Percentiles rank a stretch among this genome's conserved stretches.
phyloP scores from a whole-genome alignment of 2,329 filamentous ascomycete genomes.

The Alternaria longipes region DNA sequence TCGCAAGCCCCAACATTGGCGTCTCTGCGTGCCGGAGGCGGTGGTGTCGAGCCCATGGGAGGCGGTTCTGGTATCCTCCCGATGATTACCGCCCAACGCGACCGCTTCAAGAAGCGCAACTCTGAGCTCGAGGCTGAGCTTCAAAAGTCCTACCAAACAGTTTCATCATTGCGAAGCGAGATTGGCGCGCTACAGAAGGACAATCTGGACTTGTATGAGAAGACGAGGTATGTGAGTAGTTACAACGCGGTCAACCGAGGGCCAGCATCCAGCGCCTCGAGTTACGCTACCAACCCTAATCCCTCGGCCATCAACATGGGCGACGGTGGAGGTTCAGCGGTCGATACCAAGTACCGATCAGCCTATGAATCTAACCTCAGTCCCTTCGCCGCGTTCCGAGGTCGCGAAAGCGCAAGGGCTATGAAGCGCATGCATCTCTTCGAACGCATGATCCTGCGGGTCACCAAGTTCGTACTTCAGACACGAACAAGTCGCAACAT shows the following conservation, averaged over 20 bases:
- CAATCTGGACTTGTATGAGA: constrained; percentile 95
- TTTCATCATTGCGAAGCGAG: constrained; percentile 89
- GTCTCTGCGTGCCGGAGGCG: constrained; percentile 63
- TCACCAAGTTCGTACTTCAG: constrained; percentile 89
- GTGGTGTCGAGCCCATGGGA: constrained; percentile 70
- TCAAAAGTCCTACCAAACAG: constrained; percentile 80
- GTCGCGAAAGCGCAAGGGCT: constrained; percentile 88
- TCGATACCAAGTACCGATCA: constrained; percentile 80
- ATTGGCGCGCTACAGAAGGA: constrained; percentile 93
- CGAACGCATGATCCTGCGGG: constrained; percentile 87
- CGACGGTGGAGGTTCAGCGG: constrained; percentile 17
- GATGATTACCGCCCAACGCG: constrained; percentile 97
- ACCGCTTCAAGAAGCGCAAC: constrained; percentile 98
- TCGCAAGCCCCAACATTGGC: constrained; percentile 59
- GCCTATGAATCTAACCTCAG: constrained; percentile 96
- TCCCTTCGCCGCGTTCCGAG: constrained; percentile 93
- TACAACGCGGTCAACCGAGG: constrained; percentile 85
- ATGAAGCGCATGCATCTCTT: constrained; percentile 93
- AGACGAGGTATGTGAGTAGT: constrained; percentile 93
- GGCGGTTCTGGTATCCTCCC: constrained; percentile 89
- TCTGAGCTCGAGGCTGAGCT: constrained; percentile 88
- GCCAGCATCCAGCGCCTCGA: constrained; percentile 65
- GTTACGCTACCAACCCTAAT: constrained; percentile 73
- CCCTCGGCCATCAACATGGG: constrained; percentile 73
- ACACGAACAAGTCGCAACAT: constrained; percentile 91